phyloP scores from a whole-genome alignment of 2,329 filamentous ascomycete genomes.

The Paecilomyces dactylethromorphus region DNA sequence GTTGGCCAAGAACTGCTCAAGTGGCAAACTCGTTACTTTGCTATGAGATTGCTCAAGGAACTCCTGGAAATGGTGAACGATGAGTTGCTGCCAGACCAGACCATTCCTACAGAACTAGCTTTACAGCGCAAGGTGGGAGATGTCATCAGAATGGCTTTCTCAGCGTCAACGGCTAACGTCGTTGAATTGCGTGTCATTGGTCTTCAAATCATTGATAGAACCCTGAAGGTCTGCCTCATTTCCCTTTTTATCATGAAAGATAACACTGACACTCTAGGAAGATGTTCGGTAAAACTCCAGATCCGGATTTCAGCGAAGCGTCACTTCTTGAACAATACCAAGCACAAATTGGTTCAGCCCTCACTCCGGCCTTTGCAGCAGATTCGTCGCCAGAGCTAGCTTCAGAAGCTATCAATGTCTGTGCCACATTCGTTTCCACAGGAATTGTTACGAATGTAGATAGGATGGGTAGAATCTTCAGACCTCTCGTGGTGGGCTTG shows the following conservation, averaged over 20 bases:
- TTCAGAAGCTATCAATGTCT: slow-evolving; percentile 93
- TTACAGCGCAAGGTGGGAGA: slow-evolving; percentile 82
- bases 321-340: slow-evolving; percentile 97
- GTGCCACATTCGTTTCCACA: slow-evolving; percentile 94
- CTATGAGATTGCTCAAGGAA: slow-evolving; percentile 80
- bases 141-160: slow-evolving; percentile 94
- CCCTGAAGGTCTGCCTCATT: slow-evolving; percentile 57
- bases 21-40: slow-evolving; percentile 94
- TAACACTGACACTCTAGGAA: slow-evolving; percentile 13
- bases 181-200: slow-evolving; percentile 85
- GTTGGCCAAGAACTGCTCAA: slow-evolving; percentile 78
- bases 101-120: slow-evolving; percentile 68
- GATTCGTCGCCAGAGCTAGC: slow-evolving; percentile 95
- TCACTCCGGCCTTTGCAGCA: slow-evolving; percentile 91
- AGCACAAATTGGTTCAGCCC: slow-evolving; percentile 91
- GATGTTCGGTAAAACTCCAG: slow-evolving; percentile 91
- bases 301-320: slow-evolving; percentile 96
- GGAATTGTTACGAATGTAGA: slow-evolving; percentile 97
- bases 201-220: slow-evolving; percentile 85
- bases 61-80: slow-evolving; percentile 73
- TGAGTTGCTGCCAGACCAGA: slow-evolving; percentile 69
- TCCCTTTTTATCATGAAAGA: background rate
- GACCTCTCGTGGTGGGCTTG: slow-evolving; percentile 80
- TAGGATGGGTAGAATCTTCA: slow-evolving; percentile 96
- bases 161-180: slow-evolving; percentile 89